Evolutionary conservation across 305 asterid genomes (phyloP).

Genomic region (Fraxinus albicans): DNA sequence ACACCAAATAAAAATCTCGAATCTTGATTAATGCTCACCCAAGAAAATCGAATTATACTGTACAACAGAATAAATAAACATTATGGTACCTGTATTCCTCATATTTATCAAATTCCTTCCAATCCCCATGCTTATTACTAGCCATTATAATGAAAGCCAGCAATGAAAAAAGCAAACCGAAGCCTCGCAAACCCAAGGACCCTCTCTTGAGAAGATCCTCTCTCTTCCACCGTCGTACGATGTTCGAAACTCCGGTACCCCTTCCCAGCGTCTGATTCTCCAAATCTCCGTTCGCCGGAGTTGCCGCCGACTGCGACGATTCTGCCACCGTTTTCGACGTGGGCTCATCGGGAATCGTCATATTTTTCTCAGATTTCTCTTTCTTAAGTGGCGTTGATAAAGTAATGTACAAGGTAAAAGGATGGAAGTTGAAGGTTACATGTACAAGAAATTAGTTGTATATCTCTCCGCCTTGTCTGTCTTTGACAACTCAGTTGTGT

Average conservation of each 20-base stretch:
- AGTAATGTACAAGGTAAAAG: not conserved
- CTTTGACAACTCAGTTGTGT: slow-evolving; percentile 1
- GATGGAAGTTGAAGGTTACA: not conserved
- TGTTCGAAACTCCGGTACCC: slow-evolving; percentile 33
- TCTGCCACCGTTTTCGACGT: not conserved
- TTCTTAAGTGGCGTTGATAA: not conserved
- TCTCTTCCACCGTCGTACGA: slow-evolving; percentile 56
- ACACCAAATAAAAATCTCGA: not conserved
- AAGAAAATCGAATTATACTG: not conserved
- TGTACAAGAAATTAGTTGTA: not conserved
- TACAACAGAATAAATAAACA: not conserved
- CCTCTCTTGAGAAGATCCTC: slow-evolving; percentile 54
- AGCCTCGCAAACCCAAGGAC: slow-evolving; percentile 38
- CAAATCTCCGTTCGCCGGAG: slow-evolving; percentile 38
- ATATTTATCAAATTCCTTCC: slow-evolving; percentile 55
- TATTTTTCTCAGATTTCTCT: not conserved
- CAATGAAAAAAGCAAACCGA: slow-evolving; percentile 55
- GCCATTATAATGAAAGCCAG: slow-evolving; percentile 76
- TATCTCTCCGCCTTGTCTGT: slow-evolving; percentile 7
- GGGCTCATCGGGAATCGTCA: slow-evolving; percentile 30
- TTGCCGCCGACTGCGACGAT: slow-evolving; percentile 9
- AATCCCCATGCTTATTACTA: slow-evolving; percentile 61
- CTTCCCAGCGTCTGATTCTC: slow-evolving; percentile 43
- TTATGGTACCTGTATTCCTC: slow-evolving; percentile 55
- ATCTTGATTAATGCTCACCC: not conserved